phyloP scores from a whole-genome alignment of 106 monocot species.

The Posidonia australis region DNA sequence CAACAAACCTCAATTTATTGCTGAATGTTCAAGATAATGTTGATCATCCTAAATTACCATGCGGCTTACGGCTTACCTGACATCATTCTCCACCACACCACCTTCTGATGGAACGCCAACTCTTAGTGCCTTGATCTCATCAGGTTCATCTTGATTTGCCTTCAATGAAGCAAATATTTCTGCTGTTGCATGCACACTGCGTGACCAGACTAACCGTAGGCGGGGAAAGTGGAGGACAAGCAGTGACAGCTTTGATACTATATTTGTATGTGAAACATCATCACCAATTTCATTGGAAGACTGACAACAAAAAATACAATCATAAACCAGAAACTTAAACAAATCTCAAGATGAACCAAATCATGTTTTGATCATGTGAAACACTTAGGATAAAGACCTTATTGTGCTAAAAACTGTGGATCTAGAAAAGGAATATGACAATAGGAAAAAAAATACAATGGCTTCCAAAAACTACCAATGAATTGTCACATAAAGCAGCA shows the following conservation, averaged over 20 bases:
- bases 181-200: slow-evolving; percentile 86
- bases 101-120: slow-evolving; percentile 94
- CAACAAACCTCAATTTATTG: not conserved
- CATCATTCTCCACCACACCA: slow-evolving; percentile 81
- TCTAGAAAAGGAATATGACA: too few relatives aligned
- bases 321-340: not conserved
- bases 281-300: slow-evolving; percentile 83
- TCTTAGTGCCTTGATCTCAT: slow-evolving; percentile 69
- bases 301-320: slow-evolving; percentile 30
- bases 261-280: slow-evolving; percentile 71
- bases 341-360: not conserved
- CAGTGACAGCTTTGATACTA: slow-evolving; percentile 89
- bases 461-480: too few relatives aligned
- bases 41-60: not conserved
- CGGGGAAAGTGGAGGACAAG: slow-evolving; percentile 94
- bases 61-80: slow-evolving; percentile 28
- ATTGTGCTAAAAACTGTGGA: too few relatives aligned
- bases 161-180: slow-evolving; percentile 94
- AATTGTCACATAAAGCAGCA: too few relatives aligned
- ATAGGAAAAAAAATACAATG: too few relatives aligned
- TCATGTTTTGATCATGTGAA: too few relatives aligned
- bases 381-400: too few relatives aligned
- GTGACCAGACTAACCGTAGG: slow-evolving; percentile 89
- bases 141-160: slow-evolving; percentile 96
- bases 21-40: not conserved